phyloP scores from a whole-genome alignment of 2,329 filamentous ascomycete species.

The Nemania sp. region DNA sequence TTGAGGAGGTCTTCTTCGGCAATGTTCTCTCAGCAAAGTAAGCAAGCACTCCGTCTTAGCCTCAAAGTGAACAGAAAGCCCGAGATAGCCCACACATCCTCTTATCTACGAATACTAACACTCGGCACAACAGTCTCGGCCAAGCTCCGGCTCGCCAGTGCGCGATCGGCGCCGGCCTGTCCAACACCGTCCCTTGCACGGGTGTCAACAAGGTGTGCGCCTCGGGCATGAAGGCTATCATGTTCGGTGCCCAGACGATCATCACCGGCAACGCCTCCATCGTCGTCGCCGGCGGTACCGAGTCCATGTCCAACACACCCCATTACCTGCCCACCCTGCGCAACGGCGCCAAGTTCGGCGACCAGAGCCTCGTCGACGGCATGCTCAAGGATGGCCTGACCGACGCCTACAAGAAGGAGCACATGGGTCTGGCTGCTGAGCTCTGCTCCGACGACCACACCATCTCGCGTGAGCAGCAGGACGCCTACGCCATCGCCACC shows the following conservation, averaged over 20 bases:
- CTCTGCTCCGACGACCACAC: conserved; percentile 85
- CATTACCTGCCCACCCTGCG: conserved; percentile 92
- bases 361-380: conserved; percentile 86
- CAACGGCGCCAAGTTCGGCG: conserved; percentile 88
- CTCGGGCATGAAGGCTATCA: conserved; percentile 90
- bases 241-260: conserved; percentile 94
- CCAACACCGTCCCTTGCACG: conserved; percentile 78
- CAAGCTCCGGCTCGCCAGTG: conserved; percentile 97
- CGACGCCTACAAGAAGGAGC: conserved; percentile 92
- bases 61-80: no score
- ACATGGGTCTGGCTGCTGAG: conserved; percentile 94
- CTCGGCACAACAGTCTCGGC: conserved; percentile 66
- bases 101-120: conserved; percentile 8
- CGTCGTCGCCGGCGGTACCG: conserved; percentile 89
- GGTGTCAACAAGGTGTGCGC: conserved; percentile 99
- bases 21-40: conserved; percentile 98
- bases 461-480: conserved; percentile 82
- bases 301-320: conserved; percentile 98
- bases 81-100: no score
- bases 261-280: conserved; percentile 93
- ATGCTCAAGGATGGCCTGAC: conserved; percentile 93
- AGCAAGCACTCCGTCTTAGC: no score
- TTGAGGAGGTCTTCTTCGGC: conserved; percentile 97
- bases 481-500: conserved; percentile 91
- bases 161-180: conserved; percentile 84